Evolutionary conservation across 495 filamentous ascomycete species (phyloP).

Genomic region (Articulospora tetracladia): DNA sequence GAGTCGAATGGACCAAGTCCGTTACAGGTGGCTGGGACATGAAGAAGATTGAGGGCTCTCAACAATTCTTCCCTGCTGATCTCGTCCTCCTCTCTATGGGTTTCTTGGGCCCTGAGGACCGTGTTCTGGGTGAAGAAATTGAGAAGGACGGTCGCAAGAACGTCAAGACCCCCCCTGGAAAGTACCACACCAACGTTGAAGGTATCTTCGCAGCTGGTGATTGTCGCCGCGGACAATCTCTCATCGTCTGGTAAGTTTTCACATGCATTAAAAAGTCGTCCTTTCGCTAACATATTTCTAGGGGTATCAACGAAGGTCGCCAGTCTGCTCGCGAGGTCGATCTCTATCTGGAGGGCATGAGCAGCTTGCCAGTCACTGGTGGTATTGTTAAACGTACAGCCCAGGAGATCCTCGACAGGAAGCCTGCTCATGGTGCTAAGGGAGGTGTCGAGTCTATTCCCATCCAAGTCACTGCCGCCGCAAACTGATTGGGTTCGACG

Average conservation of each 20-base stretch:
- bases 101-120: slow-evolving; percentile 93
- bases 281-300: slow-evolving; percentile 27
- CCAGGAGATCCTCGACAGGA: slow-evolving; percentile 52
- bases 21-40: slow-evolving; percentile 96
- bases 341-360: slow-evolving; percentile 76
- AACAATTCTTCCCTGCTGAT: slow-evolving; percentile 97
- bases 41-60: slow-evolving; percentile 93
- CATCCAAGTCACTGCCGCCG: slow-evolving; percentile 28
- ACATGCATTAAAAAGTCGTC: not conserved
- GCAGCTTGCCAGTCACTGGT: slow-evolving; percentile 84
- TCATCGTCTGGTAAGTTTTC: slow-evolving; percentile 89
- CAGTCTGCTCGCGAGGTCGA: slow-evolving; percentile 94
- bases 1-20: slow-evolving; percentile 95
- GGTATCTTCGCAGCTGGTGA: slow-evolving; percentile 96
- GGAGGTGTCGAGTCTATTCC: slow-evolving; percentile 27
- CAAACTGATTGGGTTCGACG: slow-evolving; percentile 6
- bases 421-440: slow-evolving; percentile 22
- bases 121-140: slow-evolving; percentile 78
- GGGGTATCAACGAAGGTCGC: slow-evolving; percentile 98
- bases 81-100: slow-evolving; percentile 97
- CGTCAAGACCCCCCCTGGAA: slow-evolving; percentile 89
- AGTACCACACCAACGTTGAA: slow-evolving; percentile 82
- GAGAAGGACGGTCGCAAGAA: slow-evolving; percentile 96
- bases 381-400: slow-evolving; percentile 87
- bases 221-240: slow-evolving; percentile 91